These are phyloP conservation scores for Xylaria multiplex DNA, from an alignment of 2,329 filamentous ascomycete species.

Conservation along the genomic window DNA sequence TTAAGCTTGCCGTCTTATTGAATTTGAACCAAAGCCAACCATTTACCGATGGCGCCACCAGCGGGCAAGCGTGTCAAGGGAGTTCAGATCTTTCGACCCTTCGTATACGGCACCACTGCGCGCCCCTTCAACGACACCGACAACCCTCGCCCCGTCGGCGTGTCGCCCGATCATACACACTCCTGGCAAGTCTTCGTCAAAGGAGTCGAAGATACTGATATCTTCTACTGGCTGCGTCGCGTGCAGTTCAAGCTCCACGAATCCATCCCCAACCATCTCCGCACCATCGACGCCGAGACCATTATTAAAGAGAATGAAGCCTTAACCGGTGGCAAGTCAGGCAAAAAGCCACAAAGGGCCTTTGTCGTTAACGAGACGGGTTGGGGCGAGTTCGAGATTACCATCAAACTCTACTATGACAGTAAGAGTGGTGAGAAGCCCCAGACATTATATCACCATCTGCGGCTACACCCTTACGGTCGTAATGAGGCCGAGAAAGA, in stretches of 20 bases:
- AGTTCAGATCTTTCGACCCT: conserved; percentile 71
- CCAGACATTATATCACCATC: conserved; percentile 91
- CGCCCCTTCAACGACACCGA: conserved; percentile 79
- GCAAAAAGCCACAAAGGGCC: conserved; percentile 59
- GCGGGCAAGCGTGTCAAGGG: conserved; percentile 73
- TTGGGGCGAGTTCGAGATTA: conserved; percentile 98
- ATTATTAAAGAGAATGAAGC: conserved; percentile 47
- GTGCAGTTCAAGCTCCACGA: conserved; percentile 99
- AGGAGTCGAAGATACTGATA: conserved; percentile 87
- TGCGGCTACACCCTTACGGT: conserved; percentile 91
- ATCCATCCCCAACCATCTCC: conserved; percentile 90
- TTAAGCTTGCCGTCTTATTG: background rate
- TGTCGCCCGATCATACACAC: conserved; percentile 93
- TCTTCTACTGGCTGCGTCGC: conserved; percentile 95
- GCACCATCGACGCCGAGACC: conserved; percentile 65
- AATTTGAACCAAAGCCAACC: conserved; percentile 2
- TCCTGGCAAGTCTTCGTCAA: conserved; percentile 96
- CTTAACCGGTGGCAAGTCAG: conserved; percentile 34
- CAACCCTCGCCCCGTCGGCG: conserved; percentile 78
- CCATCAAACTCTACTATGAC: conserved; percentile 93
- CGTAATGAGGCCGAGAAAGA: conserved; percentile 79
- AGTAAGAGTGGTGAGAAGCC: conserved; percentile 91
- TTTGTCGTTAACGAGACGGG: conserved; percentile 93
- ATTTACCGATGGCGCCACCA: conserved; percentile 66
- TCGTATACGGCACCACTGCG: conserved; percentile 83